Base-by-base conservation (phyloP, 495 filamentous ascomycete species). In the Penicillium daleae region DNA sequence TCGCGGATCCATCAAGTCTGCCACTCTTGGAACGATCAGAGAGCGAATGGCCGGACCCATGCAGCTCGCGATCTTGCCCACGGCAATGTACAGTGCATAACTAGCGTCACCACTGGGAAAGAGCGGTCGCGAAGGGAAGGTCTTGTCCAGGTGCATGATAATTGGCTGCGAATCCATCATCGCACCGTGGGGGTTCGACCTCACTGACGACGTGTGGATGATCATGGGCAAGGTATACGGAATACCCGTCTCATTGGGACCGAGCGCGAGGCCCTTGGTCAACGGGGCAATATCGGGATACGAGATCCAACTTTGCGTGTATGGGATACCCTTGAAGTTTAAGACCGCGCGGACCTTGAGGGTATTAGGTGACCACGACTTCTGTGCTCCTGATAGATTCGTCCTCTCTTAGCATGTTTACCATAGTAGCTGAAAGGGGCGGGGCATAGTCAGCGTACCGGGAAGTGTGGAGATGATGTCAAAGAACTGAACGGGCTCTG, bases 51-150 rank as follows among this genome's bases (percentile, higher is more conserved):
- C 56, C 0, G 57, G 57, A 2, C 27, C 7, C 19, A 70, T 42
- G 0, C 22, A 13, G 3, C n/a, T 5, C 6, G 77, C 78, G 37
- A 87, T 75, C 66, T 88, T 88, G 67, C 82, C 19, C 26, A 76
- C 68, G 2, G 70, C 68, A 0, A 71, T 6, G 0, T 57, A 13
- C 13, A 76, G 56, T 13, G 73, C 64, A 44, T 69, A 71, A 56
- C 73, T 74, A 12, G 74, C 68, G 44, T 73, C 74, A 12, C 71
- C 75, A 9, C 68, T 74, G 6, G 74, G 75, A 55, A 76, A 75
- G 24, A 78, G 59, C 9, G 74, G 61, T 0, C 39, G 69, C 1
- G 66, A 68, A 2, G 78, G 74, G 60, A 71, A 77, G 0, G 64
- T 33, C 29, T 71, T 72, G 58, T 80, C 76, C 4, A 79, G 66